Conservation (phyloP, 2,329 filamentous ascomycete genomes). For the Metarhizium rileyi region DNA sequence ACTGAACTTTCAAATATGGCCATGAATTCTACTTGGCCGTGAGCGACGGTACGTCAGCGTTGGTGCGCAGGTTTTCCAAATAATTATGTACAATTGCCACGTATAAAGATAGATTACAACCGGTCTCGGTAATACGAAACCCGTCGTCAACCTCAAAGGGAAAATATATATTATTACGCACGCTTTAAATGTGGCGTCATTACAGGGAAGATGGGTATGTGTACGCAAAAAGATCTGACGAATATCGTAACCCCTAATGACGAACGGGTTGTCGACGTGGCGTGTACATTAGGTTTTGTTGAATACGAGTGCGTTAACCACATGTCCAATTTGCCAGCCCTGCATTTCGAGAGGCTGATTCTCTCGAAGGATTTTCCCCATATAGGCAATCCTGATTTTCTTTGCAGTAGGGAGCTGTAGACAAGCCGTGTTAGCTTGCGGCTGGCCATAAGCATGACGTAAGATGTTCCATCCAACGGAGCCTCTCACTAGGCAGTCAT, state of each 20-base stretch:
- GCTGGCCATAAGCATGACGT: not conserved
- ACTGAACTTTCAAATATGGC: not conserved
- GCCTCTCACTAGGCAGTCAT: not conserved
- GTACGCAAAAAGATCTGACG: not conserved
- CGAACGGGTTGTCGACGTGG: not conserved
- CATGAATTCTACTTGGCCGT: not conserved
- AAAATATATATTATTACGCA: not conserved
- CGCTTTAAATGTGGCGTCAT: not conserved
- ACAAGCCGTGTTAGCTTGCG: not conserved
- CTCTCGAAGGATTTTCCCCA: conserved; percentile 72
- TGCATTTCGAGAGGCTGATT: conserved; percentile 53
- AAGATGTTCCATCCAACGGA: not conserved
- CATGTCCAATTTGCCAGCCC: conserved; percentile 65
- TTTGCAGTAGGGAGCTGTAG: conserved; percentile 46
- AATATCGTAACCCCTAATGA: not conserved
- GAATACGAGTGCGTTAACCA: conserved; percentile 69
- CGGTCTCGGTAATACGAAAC: not conserved
- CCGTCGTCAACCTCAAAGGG: not conserved
- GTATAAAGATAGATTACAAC: not conserved
- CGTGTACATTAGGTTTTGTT: conserved; percentile 23
- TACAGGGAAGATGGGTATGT: not conserved
- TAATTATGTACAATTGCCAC: not conserved
- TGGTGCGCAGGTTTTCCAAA: not conserved
- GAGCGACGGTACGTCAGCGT: not conserved
- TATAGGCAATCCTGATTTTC: conserved; percentile 63